These are phyloP conservation scores for Eutrema yunnanense DNA, from an alignment of 345 rosid species.

Conservation along the genomic window DNA sequence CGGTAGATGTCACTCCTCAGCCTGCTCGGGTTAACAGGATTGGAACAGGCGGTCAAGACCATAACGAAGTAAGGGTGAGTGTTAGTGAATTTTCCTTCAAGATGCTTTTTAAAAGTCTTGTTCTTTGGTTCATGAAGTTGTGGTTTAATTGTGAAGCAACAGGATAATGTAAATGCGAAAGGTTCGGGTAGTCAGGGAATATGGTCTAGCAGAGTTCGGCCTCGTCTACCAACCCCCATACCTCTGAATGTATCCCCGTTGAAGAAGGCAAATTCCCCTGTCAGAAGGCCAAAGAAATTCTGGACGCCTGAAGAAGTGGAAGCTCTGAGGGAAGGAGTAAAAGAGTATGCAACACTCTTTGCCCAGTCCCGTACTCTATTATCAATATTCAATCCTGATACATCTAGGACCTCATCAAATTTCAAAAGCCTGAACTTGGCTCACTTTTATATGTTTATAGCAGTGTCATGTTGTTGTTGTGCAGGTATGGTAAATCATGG, in stretches of 20 bases:
- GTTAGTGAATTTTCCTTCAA: neutral
- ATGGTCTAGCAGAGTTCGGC: slow-evolving; percentile 22
- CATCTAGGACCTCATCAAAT: neutral
- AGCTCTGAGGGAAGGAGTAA: slow-evolving; percentile 29
- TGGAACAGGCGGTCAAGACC: neutral
- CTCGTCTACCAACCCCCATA: slow-evolving; percentile 1
- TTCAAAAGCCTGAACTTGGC: neutral
- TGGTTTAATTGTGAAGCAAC: slow-evolving; percentile 12
- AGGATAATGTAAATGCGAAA: slow-evolving; percentile 17
- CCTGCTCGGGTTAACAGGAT: slow-evolving; percentile 4
- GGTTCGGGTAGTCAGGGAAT: slow-evolving; percentile 12
- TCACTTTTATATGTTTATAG: neutral
- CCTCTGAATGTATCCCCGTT: slow-evolving; percentile 22
- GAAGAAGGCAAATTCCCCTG: neutral
- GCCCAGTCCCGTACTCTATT: neutral
- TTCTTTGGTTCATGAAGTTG: slow-evolving; percentile 2
- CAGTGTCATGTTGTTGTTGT: neutral
- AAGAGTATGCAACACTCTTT: slow-evolving; percentile 20
- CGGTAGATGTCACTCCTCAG: slow-evolving; percentile 15
- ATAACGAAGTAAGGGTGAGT: neutral
- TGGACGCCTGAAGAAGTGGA: slow-evolving; percentile 28
- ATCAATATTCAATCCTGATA: neutral
- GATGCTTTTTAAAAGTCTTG: neutral
- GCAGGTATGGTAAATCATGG: slow-evolving; percentile 28
- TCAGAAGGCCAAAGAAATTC: slow-evolving; percentile 19